Conservation (phyloP, 352 stramenopile genomes). For the Phytophthora gonapodyides region DNA sequence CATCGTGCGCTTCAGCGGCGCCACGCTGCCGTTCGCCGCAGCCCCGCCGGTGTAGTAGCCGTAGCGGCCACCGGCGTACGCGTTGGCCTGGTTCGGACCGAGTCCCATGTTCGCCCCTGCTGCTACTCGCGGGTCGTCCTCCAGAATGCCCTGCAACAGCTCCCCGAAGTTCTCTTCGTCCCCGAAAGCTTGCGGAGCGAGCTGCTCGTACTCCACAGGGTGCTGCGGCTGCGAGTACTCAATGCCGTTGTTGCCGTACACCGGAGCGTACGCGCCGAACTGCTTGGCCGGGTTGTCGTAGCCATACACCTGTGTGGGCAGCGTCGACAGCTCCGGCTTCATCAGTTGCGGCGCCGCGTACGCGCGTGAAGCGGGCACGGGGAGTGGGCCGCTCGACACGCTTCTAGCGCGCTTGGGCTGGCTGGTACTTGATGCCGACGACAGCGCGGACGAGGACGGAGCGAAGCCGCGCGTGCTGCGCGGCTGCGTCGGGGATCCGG, state of each 20-base stretch:
- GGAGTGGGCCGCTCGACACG: slow-evolving; percentile 35
- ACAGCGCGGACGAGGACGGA: slow-evolving; percentile 7
- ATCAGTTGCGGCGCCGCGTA: slow-evolving; percentile 33
- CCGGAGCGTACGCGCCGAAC: slow-evolving; percentile 29
- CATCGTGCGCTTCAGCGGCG: slow-evolving; percentile 41
- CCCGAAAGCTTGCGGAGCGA: slow-evolving; percentile 51
- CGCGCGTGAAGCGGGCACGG: slow-evolving; percentile 26
- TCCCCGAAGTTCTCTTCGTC: slow-evolving; percentile 76
- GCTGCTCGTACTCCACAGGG: slow-evolving; percentile 54
- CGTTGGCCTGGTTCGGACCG: slow-evolving; percentile 23
- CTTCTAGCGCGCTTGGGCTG: slow-evolving; percentile 34
- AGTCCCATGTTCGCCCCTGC: slow-evolving; percentile 16
- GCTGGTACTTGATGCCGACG: slow-evolving; percentile 19
- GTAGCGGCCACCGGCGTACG: slow-evolving; percentile 22
- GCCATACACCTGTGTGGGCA: slow-evolving; percentile 33
- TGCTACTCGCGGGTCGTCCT: slow-evolving; percentile 57
- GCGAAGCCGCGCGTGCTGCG: slow-evolving; percentile 22
- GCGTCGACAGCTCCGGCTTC: slow-evolving; percentile 35
- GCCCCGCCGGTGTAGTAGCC: slow-evolving; percentile 25
- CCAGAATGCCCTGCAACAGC: slow-evolving; percentile 70
- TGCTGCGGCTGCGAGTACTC: slow-evolving; percentile 33
- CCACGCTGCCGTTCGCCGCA: slow-evolving; percentile 19
- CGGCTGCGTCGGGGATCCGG: slow-evolving; percentile 30
- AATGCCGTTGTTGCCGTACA: slow-evolving; percentile 39
- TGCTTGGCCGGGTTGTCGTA: slow-evolving; percentile 38